Evolutionary conservation across 139 green algal genomes (phyloP).

Genomic region (Pleodorina starrii): DNA sequence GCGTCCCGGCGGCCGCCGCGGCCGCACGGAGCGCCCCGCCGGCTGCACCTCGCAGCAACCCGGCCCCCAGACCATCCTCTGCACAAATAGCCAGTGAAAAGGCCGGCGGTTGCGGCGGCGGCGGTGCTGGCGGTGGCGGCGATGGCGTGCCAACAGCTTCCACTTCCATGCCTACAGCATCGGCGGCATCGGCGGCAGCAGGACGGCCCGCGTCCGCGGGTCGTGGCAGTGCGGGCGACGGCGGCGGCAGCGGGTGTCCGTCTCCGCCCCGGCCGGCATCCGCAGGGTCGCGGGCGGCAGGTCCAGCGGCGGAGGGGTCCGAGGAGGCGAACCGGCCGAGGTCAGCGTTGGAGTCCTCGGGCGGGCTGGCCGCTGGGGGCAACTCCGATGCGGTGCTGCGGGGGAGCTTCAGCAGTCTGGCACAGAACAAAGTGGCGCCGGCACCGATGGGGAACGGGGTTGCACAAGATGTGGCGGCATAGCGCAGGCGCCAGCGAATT

Average conservation of each 20-base stretch:
- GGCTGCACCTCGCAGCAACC: neutral
- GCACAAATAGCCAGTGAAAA: too few species aligned
- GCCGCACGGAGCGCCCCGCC: neutral
- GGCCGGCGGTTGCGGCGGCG: neutral
- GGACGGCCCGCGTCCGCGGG: neutral
- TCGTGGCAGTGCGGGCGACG: neutral
- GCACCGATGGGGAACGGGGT: neutral
- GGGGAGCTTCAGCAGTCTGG: slow-evolving; percentile 25
- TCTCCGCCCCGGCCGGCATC: neutral
- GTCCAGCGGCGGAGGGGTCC: neutral
- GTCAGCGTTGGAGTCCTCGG: too few species aligned
- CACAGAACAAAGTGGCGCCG: slow-evolving; percentile 14
- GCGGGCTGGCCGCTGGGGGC: neutral
- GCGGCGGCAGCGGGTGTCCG: neutral
- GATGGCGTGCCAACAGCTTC: neutral
- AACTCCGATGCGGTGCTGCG: neutral
- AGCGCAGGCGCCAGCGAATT: too few species aligned
- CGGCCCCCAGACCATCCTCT: neutral
- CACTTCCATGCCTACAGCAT: too few species aligned
- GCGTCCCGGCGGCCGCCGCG: neutral
- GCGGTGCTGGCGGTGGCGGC: neutral
- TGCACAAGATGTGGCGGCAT: neutral
- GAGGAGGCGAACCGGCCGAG: neutral
- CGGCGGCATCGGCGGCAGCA: too few species aligned
- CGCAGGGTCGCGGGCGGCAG: neutral